Conservation (phyloP, 768 basidiomycete species). For the Russula sp. region DNA sequence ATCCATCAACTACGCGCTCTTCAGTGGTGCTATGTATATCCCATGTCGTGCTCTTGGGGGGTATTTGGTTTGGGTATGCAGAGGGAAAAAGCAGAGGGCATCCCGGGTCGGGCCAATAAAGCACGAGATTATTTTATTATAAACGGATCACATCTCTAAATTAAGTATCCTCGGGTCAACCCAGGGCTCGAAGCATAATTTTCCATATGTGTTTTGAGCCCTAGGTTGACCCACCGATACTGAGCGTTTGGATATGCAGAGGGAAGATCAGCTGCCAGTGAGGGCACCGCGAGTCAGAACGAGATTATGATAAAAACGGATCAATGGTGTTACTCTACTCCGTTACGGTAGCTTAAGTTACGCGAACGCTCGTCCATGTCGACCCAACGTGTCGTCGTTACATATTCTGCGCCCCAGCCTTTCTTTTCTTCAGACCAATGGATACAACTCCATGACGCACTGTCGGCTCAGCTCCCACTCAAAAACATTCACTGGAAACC, state of each 20-base stretch:
- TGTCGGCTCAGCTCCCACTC: slow-evolving; percentile 75
- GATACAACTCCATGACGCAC: slow-evolving; percentile 61
- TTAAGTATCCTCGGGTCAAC: no score
- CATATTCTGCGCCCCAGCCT: slow-evolving; percentile 60
- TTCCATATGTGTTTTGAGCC: no score
- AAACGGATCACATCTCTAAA: background rate
- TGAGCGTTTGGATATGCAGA: no score
- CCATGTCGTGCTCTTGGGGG: slow-evolving; percentile 51
- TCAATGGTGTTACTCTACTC: no score
- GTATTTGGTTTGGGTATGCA: slow-evolving; percentile 51
- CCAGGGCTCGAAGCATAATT: no score
- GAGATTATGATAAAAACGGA: no score
- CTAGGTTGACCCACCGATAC: no score
- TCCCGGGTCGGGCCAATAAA: background rate
- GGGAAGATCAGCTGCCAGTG: no score
- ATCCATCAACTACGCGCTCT: slow-evolving; percentile 71
- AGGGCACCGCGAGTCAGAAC: no score
- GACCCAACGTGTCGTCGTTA: slow-evolving; percentile 57
- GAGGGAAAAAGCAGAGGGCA: slow-evolving; percentile 11
- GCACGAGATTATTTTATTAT: background rate
- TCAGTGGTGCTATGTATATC: slow-evolving; percentile 54
- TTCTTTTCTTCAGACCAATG: slow-evolving; percentile 71
- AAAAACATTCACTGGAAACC: slow-evolving; percentile 94
- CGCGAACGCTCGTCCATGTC: slow-evolving; percentile 33
- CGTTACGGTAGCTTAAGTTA: no score